These are phyloP conservation scores for Smithsoniella earleae DNA, from an alignment of 163 green algal genomes.

Conservation along the genomic window DNA sequence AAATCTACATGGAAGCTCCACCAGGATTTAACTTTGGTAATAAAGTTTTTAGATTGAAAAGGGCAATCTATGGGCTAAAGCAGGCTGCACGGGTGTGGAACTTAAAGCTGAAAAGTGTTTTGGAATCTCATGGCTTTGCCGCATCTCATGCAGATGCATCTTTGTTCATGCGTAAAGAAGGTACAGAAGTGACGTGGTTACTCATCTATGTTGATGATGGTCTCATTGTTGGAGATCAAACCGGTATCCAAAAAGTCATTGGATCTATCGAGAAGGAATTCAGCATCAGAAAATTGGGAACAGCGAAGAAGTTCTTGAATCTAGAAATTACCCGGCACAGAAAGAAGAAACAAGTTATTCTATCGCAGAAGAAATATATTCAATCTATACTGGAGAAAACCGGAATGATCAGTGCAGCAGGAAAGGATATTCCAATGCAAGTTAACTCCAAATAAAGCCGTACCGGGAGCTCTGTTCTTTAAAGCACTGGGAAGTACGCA, in stretches of 20 bases:
- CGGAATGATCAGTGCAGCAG: not conserved
- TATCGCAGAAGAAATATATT: not conserved
- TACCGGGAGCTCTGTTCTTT: not conserved
- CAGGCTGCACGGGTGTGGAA: slow-evolving; percentile 34
- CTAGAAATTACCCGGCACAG: not conserved
- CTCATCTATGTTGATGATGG: slow-evolving; percentile 9
- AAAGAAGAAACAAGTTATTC: not conserved
- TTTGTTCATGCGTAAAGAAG: slow-evolving; percentile 21
- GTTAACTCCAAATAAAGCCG: not conserved
- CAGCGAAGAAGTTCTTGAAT: not conserved
- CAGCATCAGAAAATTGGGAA: not conserved
- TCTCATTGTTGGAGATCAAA: not conserved
- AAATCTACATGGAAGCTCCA: not conserved
- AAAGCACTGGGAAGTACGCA: not conserved
- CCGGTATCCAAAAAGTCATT: not conserved
- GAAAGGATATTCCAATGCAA: not conserved
- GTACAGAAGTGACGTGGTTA: not conserved
- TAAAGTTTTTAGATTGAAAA: slow-evolving; percentile 33
- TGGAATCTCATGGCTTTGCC: not conserved
- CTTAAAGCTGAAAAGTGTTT: not conserved
- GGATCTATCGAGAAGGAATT: not conserved
- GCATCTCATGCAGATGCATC: slow-evolving; percentile 3
- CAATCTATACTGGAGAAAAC: not conserved
- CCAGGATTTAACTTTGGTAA: not conserved
- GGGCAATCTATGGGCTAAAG: slow-evolving; percentile 44